Base-by-base conservation (phyloP, 2,329 filamentous ascomycete species). In the Gnomoniopsis smithogilvyi region DNA sequence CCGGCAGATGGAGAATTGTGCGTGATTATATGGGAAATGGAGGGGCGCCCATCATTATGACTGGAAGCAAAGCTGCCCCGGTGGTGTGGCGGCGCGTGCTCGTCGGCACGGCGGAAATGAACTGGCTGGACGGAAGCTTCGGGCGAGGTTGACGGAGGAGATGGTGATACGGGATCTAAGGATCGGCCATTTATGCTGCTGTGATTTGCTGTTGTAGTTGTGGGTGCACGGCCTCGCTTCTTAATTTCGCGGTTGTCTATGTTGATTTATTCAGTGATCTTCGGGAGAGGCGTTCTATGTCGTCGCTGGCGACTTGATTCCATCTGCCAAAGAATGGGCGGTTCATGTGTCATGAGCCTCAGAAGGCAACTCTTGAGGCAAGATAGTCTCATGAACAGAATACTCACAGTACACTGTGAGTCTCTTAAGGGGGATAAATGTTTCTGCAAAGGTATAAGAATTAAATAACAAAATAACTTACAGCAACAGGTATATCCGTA, bases 401-500 rank as follows among this genome's bases (percentile, higher is more conserved):
- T 30, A 30, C 26, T 8, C 26, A 30, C 26, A 30, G 26, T 30
- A 4, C 26, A 8, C 26, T 30, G 26, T 8, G 8, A 30, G 26
- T 4, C 26, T 30, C 8, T 30, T 30, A 30, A 30, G 26, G 8
- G 4, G 8, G 26, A 8, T 30, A 30, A 30, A 30, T 4, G 8
- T 30, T 30, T 30, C 4, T 8, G 26, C 4, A 30, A 8, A 30
- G 26, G 26, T 30, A 30, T 30, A 8, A 30, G 26, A 30, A 30
- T 30, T 4, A 30, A 30, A 30, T 4, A 8, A 30, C 4, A 8
- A 30, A 30, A 30, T 30, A 4, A 30, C 26, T 30, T 30, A 30
- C 26, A 75, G 17, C 67, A 67, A 56, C 73, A 75, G 19, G 67
- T 66, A 52, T 74, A 74, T 7, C 71, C 72, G 62, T 75, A 75